Evolutionary conservation across 2,329 filamentous ascomycete genomes (phyloP), one percentile per base, ranked within the genome.

Genomic region (Phialemoniopsis sp.): DNA sequence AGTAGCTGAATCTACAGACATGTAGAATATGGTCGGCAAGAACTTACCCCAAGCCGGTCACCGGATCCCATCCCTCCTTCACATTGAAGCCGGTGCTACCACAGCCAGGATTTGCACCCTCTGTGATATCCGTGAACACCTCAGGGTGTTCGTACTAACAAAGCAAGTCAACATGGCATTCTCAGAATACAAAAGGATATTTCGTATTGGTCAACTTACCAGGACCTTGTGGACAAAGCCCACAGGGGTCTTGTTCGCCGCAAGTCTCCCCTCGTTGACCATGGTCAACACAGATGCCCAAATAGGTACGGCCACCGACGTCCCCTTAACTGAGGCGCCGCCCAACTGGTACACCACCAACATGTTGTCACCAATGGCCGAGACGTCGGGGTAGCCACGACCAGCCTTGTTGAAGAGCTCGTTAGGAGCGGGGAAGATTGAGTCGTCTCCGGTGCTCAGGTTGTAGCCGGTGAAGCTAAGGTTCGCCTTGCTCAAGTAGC

Each of bases 181-280:
- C n/a, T n/a, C n/a, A n/a, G n/a, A n/a, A n/a, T n/a, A n/a, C n/a
- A n/a, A n/a, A n/a, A n/a, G n/a, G n/a, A n/a, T n/a, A n/a, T n/a
- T n/a, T n/a, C n/a, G n/a, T n/a, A n/a, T n/a, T n/a, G n/a, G n/a
- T n/a, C n/a, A n/a, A n/a, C n/a, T 10, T 26, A 26, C 21, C 21
- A 56, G 32, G 1, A 46, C 41, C 4, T 56, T 59, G 43, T 63
- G 63, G 34, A 64, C 46, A 37, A 62, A 63, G 3, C 61, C 59
- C 0, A 69, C 40, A 1, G 62, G 52, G 9, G 41, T 47, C 51
- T 73, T 68, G 5, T 72, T 72, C 7, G 57, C 60, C 0, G 66
- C 58, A 14, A 82, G 56, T 28, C 77, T 63, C 1, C 73, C 76
- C 48, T 84, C 80, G 48, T 85, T 85, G 40, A 85, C 59, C 4